These are phyloP conservation scores for Colletotrichum sp. DNA, from an alignment of 2,329 filamentous ascomycete genomes.

Conservation along the genomic window DNA sequence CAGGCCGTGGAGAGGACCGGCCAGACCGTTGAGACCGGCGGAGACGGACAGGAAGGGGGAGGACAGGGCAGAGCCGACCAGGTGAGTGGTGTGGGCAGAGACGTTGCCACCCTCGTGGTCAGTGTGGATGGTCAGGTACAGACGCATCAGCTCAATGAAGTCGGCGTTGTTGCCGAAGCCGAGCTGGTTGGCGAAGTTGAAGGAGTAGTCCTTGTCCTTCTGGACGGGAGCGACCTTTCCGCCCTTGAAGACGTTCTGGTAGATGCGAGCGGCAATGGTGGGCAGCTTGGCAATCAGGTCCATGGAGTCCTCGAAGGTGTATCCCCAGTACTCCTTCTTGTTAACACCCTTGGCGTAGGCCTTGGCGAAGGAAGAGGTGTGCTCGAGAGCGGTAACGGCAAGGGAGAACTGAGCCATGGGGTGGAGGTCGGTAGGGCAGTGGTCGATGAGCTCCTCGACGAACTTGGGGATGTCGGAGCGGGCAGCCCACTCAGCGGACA, in stretches of 20 bases:
- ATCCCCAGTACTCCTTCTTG: constrained; percentile 99
- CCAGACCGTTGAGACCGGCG: constrained; percentile 96
- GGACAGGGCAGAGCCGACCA: constrained; percentile 95
- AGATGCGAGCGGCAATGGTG: constrained; percentile 97
- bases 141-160: constrained; percentile 97
- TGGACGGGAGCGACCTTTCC: constrained; percentile 95
- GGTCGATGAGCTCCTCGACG: constrained; percentile 99
- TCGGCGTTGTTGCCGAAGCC: constrained; percentile 94
- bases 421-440: constrained; percentile 98
- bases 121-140: constrained; percentile 99
- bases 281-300: constrained; percentile 99
- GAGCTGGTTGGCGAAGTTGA: constrained; percentile 99
- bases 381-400: constrained; percentile 96
- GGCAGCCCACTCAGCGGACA: constrained; percentile 98
- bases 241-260: constrained; percentile 99
- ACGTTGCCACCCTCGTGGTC: constrained; percentile 99
- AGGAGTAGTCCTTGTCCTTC: constrained; percentile 99
- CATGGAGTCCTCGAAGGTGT: constrained; percentile 99
- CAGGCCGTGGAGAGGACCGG: constrained; percentile 96
- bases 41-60: constrained; percentile 97
- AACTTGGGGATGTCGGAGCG: constrained; percentile 97
- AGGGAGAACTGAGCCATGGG: constrained; percentile 99
- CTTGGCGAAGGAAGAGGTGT: constrained; percentile 97
- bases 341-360: constrained; percentile 98
- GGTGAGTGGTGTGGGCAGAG: constrained; percentile 96